Evolutionary conservation across 2,329 filamentous ascomycete species (phyloP).

Genomic region (Apiospora arundinis): DNA sequence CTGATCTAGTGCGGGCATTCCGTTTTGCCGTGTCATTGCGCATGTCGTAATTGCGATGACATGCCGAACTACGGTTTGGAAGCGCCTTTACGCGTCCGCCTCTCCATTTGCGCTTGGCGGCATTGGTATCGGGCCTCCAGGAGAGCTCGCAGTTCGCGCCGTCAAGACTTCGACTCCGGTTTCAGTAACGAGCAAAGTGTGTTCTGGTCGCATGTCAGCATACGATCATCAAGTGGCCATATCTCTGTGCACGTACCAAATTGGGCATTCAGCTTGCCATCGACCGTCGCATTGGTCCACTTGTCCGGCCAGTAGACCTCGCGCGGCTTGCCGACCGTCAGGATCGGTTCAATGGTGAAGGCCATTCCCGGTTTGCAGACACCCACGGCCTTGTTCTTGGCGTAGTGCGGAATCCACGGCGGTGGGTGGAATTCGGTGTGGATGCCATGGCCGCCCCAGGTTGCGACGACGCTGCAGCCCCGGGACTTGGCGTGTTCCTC

Average conservation of each 20-base stretch:
- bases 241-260: conserved; percentile 67
- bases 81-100: neutral
- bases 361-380: conserved; percentile 93
- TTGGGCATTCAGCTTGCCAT: conserved; percentile 86
- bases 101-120: conserved; percentile 35
- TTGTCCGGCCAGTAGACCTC: conserved; percentile 97
- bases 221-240: neutral
- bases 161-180: conserved; percentile 82
- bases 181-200: conserved; percentile 83
- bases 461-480: conserved; percentile 86
- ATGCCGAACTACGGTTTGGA: neutral
- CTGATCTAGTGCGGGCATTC: neutral
- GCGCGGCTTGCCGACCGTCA: conserved; percentile 83
- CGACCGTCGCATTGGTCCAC: conserved; percentile 91
- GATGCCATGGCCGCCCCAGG: conserved; percentile 93
- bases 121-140: conserved; percentile 72
- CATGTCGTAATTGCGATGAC: neutral
- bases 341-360: conserved; percentile 98
- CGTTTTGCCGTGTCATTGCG: neutral
- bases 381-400: conserved; percentile 94
- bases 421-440: conserved; percentile 90
- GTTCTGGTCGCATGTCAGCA: conserved; percentile 56
- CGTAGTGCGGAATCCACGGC: conserved; percentile 93
- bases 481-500: conserved; percentile 87
- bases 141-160: conserved; percentile 71